phyloP scores from a whole-genome alignment of 1,284 basidiomycete species.

The Wolfiporia cocos region DNA sequence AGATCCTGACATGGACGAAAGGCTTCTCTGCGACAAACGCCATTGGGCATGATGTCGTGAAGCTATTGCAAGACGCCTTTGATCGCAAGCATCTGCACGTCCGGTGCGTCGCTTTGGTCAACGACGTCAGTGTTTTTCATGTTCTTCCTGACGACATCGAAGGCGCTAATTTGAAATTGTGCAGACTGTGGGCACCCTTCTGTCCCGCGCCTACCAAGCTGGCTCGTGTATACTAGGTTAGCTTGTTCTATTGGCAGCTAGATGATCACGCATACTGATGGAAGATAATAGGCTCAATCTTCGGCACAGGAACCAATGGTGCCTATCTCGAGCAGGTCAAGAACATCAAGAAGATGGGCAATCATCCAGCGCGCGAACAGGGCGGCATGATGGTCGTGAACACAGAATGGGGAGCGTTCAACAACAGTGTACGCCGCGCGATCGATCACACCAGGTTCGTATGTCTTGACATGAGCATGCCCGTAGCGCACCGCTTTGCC shows the following conservation, averaged over 20 bases:
- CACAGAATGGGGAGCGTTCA: slow-evolving; percentile 97
- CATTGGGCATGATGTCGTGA: slow-evolving; percentile 88
- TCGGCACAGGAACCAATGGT: slow-evolving; percentile 97
- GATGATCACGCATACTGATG: no score
- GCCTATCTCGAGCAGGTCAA: slow-evolving; percentile 89
- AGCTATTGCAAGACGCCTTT: slow-evolving; percentile 89
- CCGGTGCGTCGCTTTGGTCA: slow-evolving; percentile 90
- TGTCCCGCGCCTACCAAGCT: slow-evolving; percentile 88
- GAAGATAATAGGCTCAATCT: slow-evolving; percentile 58
- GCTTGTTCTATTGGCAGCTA: neutral
- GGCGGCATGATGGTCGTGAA: slow-evolving; percentile 92
- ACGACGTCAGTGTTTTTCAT: slow-evolving; percentile 64
- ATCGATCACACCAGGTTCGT: no score
- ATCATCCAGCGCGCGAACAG: slow-evolving; percentile 46
- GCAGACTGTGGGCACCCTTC: slow-evolving; percentile 90
- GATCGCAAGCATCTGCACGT: slow-evolving; percentile 94
- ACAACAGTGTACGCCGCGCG: slow-evolving; percentile 67
- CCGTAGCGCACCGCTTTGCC: slow-evolving; percentile 81
- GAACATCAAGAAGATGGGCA: slow-evolving; percentile 81
- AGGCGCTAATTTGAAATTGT: neutral
- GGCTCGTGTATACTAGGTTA: slow-evolving; percentile 82
- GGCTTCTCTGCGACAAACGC: slow-evolving; percentile 91
- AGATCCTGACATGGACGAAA: slow-evolving; percentile 96
- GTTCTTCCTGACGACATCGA: no score
- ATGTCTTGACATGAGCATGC: no score